phyloP scores from a whole-genome alignment of 2,329 filamentous ascomycete species.

The Phaeosphaeriaceae sp. region DNA sequence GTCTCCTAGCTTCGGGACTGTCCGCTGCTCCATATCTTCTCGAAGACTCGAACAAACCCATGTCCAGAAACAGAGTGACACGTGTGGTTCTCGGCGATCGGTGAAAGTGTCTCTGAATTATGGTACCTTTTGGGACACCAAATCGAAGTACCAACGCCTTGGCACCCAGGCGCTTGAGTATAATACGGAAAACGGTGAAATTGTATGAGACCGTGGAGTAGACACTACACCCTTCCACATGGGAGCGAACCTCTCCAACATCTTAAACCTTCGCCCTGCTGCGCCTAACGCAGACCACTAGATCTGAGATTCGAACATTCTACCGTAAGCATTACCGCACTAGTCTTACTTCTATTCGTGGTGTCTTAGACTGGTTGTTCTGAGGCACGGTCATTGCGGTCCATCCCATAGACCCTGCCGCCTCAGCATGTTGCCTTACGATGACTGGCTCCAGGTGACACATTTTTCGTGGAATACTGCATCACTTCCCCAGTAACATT shows the following conservation, averaged over 20 bases:
- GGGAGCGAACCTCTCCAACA: background rate
- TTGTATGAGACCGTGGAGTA: background rate
- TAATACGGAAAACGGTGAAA: background rate
- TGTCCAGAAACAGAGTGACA: background rate
- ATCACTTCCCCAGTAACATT: background rate
- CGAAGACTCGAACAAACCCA: background rate
- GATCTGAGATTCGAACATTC: background rate
- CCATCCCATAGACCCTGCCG: background rate
- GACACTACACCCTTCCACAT: background rate
- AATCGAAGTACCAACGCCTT: background rate
- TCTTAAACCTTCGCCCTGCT: background rate
- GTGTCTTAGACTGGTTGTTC: background rate
- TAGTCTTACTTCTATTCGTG: background rate
- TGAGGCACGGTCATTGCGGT: background rate
- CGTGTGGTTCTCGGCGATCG: background rate
- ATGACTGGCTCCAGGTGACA: background rate
- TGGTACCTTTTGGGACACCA: background rate
- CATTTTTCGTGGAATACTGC: background rate
- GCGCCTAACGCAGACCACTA: background rate
- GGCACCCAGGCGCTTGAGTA: background rate
- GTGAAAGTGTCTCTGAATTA: background rate
- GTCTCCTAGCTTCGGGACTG: conserved; percentile 1
- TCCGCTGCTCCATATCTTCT: background rate
- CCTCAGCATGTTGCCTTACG: background rate
- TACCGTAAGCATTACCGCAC: background rate